phyloP scores from a whole-genome alignment of 1,284 basidiomycete species.

The Rhizoctonia solani region DNA sequence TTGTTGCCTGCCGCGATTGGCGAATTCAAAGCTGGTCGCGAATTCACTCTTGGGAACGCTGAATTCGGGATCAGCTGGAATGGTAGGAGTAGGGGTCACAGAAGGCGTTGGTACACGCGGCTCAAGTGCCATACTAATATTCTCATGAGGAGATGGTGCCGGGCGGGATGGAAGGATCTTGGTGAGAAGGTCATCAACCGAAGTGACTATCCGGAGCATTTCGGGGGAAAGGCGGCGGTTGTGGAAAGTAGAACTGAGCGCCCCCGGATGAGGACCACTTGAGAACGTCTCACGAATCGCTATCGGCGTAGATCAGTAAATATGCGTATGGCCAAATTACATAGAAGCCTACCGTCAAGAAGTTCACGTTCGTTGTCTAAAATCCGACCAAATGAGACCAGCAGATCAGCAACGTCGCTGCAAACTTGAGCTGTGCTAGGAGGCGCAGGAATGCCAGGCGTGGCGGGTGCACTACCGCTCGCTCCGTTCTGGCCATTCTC shows the following conservation, averaged over 20 bases:
- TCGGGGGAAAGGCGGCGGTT: slow-evolving; percentile 20
- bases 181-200: slow-evolving; percentile 23
- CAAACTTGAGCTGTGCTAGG: slow-evolving; percentile 11
- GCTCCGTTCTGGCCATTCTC: slow-evolving; percentile 1
- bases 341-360: slow-evolving; percentile 14
- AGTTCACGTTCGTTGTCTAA: slow-evolving; percentile 26
- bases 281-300: slow-evolving; percentile 19
- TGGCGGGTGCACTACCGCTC: neutral
- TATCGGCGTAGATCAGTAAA: neutral
- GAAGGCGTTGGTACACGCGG: slow-evolving; percentile 25
- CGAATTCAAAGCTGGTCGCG: slow-evolving; percentile 11
- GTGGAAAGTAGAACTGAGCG: slow-evolving; percentile 7
- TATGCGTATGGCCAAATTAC: neutral
- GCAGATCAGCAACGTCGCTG: slow-evolving; percentile 25
- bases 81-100: slow-evolving; percentile 14
- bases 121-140: slow-evolving; percentile 15
- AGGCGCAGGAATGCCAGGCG: neutral
- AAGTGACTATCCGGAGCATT: slow-evolving; percentile 29
- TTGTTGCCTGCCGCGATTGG: slow-evolving; percentile 15
- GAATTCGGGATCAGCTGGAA: slow-evolving; percentile 23
- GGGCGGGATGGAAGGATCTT: slow-evolving; percentile 24
- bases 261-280: slow-evolving; percentile 1
- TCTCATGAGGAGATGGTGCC: slow-evolving; percentile 1
- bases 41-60: slow-evolving; percentile 5
- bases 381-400: slow-evolving; percentile 22